Conservation (phyloP, 1,139 yeast species). For the Magnusiomyces clavatus region DNA sequence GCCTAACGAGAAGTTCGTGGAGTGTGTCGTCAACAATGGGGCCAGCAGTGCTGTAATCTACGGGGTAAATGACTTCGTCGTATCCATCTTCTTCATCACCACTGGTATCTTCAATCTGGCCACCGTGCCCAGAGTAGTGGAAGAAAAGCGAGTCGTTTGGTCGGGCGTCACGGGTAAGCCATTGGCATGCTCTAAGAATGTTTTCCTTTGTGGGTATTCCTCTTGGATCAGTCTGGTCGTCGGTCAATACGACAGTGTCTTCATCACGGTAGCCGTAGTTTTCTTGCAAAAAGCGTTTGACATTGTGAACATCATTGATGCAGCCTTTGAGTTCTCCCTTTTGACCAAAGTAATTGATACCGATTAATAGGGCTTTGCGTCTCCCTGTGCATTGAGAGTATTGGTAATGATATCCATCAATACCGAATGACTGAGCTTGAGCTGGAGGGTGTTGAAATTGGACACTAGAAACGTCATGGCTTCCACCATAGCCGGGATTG, state of each 20-base stretch:
- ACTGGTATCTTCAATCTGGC: conserved; percentile 66
- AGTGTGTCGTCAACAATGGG: conserved; percentile 77
- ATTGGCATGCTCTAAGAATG: conserved; percentile 79
- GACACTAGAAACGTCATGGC: neutral
- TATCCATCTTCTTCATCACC: conserved; percentile 90
- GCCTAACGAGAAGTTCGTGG: conserved; percentile 73
- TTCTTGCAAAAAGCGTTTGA: conserved; percentile 27
- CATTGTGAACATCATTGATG: conserved; percentile 48
- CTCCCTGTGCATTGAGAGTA: conserved; percentile 71
- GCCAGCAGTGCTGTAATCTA: conserved; percentile 70
- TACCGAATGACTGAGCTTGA: conserved; percentile 34
- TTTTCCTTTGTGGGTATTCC: conserved; percentile 70
- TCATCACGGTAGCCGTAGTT: conserved; percentile 55
- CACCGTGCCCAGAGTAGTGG: conserved; percentile 95
- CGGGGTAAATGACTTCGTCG: conserved; percentile 88
- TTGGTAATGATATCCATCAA: conserved; percentile 38
- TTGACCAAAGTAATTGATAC: conserved; percentile 81
- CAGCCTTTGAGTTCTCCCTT: conserved; percentile 70
- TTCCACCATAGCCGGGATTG: conserved; percentile 3
- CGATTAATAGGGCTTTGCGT: conserved; percentile 76
- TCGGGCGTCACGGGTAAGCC: conserved; percentile 76
- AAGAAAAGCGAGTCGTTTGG: conserved; percentile 62
- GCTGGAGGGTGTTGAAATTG: conserved; percentile 27
- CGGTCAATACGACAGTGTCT: conserved; percentile 80
- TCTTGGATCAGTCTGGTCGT: conserved; percentile 54